Conservation (phyloP, 805 yeast genomes). For the Metschnikowia drakensbergensis region DNA sequence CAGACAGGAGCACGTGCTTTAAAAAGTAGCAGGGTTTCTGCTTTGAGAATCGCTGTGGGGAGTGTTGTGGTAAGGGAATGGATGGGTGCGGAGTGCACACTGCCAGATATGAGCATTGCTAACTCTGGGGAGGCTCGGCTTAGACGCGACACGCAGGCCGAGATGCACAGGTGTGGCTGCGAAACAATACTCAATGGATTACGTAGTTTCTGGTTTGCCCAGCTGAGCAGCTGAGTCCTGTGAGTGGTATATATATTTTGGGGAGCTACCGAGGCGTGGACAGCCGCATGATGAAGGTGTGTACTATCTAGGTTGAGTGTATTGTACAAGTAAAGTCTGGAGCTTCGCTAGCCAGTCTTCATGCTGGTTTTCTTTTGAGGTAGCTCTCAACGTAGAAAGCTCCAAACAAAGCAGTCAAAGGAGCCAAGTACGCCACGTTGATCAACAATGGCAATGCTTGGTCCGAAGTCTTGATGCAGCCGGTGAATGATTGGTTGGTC, state of each 20-base stretch:
- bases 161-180: constrained; percentile 5
- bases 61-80: constrained; percentile 1
- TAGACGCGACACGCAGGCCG: background rate
- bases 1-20: background rate
- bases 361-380: constrained; percentile 25
- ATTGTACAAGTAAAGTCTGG: background rate
- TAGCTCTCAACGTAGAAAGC: constrained; percentile 63
- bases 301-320: background rate
- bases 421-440: constrained; percentile 63
- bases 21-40: background rate
- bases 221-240: no score
- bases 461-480: constrained; percentile 55
- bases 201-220: no score
- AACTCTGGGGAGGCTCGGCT: background rate
- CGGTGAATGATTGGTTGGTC: constrained; percentile 29
- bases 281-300: background rate
- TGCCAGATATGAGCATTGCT: background rate
- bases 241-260: background rate
- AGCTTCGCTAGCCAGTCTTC: background rate
- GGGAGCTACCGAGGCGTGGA: background rate
- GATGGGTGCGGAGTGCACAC: background rate
- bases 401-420: constrained; percentile 62
- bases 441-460: constrained; percentile 60
- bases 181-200: background rate
- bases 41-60: background rate